phyloP scores from a whole-genome alignment of 345 rosid species.

The Citrus mangshanensis region DNA sequence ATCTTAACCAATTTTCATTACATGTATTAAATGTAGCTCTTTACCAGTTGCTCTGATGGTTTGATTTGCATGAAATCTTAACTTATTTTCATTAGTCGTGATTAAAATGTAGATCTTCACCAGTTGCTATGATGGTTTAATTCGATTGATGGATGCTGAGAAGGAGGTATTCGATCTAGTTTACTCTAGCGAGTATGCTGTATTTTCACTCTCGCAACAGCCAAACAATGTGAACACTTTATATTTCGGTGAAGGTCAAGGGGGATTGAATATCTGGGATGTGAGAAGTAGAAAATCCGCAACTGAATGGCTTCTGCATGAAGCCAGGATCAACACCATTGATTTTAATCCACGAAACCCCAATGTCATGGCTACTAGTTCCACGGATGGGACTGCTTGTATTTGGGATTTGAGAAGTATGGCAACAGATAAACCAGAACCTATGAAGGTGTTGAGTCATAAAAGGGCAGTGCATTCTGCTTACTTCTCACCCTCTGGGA shows the following conservation, averaged over 20 bases:
- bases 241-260: constrained; percentile 60
- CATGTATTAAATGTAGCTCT: constrained; percentile 38
- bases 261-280: constrained; percentile 60
- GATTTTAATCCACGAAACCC: constrained; percentile 65
- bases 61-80: background rate
- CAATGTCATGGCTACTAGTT: constrained; percentile 72
- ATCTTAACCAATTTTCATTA: background rate
- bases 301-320: constrained; percentile 56
- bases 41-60: constrained; percentile 70
- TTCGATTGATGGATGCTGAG: constrained; percentile 77
- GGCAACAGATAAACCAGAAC: constrained; percentile 30
- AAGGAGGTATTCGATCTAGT: constrained; percentile 66
- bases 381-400: constrained; percentile 70
- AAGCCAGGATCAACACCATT: constrained; percentile 64
- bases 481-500: constrained; percentile 87
- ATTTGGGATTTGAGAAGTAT: constrained; percentile 84
- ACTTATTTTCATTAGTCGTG: background rate
- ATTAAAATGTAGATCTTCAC: constrained; percentile 48
- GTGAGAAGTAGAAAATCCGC: constrained; percentile 49
- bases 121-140: constrained; percentile 67
- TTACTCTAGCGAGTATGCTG: constrained; percentile 43
- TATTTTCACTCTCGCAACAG: constrained; percentile 57
- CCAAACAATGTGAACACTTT: constrained; percentile 48
- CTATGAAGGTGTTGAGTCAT: constrained; percentile 43
- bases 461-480: constrained; percentile 68